phyloP scores from a whole-genome alignment of 225 moss, liverwort and hornwort species.

The Sphagnum tenellum region DNA sequence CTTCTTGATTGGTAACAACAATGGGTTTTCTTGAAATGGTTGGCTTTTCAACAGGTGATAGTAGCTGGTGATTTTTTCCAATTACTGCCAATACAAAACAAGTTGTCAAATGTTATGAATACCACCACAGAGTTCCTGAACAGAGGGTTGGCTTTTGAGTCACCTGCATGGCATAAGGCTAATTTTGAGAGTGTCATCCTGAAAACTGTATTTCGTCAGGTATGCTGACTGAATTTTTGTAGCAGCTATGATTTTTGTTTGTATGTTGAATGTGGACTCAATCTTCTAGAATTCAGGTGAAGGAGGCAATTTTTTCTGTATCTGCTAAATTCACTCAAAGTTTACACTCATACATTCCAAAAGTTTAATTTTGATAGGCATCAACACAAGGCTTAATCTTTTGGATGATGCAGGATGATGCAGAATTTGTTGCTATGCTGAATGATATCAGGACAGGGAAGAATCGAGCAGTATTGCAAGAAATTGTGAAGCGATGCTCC shows the following conservation, averaged over 20 bases:
- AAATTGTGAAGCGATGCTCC: constrained; percentile 44
- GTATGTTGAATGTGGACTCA: no score
- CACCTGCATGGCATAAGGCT: constrained; percentile 43
- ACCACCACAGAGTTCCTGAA: constrained; percentile 21
- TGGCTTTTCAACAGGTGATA: constrained; percentile 23
- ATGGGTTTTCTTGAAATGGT: neutral
- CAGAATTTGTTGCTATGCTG: constrained; percentile 55
- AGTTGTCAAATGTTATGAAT: constrained; percentile 3
- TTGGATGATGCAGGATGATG: constrained; percentile 9
- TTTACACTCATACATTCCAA: no score
- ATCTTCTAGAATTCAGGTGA: no score
- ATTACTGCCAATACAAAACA: constrained; percentile 25
- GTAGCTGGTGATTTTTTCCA: constrained; percentile 53
- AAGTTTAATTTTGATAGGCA: no score
- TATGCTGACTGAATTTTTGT: neutral
- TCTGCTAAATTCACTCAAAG: no score
- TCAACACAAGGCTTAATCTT: no score
- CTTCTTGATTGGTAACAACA: no score
- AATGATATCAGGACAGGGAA: constrained; percentile 65
- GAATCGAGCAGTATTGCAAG: constrained; percentile 43
- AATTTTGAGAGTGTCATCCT: constrained; percentile 27
- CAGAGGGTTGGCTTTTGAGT: constrained; percentile 35
- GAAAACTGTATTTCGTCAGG: constrained; percentile 39
- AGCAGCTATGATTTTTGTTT: no score
- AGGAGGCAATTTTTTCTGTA: no score